Conservation (phyloP, 805 yeast genomes). For the Suhomyces canberraensis region DNA sequence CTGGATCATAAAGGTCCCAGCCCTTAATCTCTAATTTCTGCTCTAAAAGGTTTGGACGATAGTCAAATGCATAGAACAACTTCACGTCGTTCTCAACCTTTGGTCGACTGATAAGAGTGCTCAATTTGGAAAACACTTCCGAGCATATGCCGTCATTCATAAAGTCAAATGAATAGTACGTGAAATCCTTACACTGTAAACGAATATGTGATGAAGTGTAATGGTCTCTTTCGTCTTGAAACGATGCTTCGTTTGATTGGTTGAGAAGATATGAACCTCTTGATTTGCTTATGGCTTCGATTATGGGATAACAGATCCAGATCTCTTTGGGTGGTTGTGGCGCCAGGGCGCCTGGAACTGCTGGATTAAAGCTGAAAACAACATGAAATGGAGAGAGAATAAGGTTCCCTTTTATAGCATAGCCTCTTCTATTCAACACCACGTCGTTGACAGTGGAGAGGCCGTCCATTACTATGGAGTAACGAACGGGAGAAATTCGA, state of each 20-base stretch:
- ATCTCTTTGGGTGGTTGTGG: conserved; percentile 50
- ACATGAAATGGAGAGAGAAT: conserved; percentile 35
- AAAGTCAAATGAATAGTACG: conserved; percentile 77
- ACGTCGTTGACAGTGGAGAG: conserved; percentile 34
- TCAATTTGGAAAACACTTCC: conserved; percentile 71
- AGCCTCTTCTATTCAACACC: conserved; percentile 37
- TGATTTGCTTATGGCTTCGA: conserved; percentile 57
- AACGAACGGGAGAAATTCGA: no score
- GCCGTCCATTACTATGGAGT: conserved; percentile 2
- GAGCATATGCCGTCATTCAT: conserved; percentile 52
- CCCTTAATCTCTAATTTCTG: conserved; percentile 46
- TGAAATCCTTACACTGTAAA: conserved; percentile 79
- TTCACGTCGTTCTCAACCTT: conserved; percentile 42
- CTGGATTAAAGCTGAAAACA: conserved; percentile 33
- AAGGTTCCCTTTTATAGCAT: conserved; percentile 35
- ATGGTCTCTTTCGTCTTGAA: conserved; percentile 21
- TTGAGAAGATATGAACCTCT: conserved; percentile 41
- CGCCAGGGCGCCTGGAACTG: background rate
- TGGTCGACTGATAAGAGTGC: conserved; percentile 59
- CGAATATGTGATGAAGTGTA: conserved; percentile 55
- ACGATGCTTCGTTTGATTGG: conserved; percentile 8
- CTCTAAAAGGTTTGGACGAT: conserved; percentile 74
- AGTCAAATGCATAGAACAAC: conserved; percentile 73
- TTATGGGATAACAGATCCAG: conserved; percentile 90
- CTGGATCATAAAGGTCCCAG: conserved; percentile 68